Percentiles rank a stretch among this genome's conserved stretches.
Conservation (phyloP, 2,329 filamentous ascomycete genomes). For the Penicillium sp. region DNA sequence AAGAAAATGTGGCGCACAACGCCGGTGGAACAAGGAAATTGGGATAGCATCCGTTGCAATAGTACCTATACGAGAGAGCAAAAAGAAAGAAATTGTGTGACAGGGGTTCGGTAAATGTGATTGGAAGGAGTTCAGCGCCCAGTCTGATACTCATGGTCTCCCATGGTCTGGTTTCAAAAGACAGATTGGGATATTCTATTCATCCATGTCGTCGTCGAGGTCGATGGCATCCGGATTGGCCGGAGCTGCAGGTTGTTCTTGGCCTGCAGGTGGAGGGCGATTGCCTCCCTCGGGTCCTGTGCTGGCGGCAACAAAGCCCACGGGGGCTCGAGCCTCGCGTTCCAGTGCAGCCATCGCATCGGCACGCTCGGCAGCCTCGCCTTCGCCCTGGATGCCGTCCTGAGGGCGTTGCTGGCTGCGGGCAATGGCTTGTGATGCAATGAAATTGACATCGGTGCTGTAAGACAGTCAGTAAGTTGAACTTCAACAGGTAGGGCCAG, state of each 20-base stretch:
- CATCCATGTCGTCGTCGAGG: constrained; percentile 62
- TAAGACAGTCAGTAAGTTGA: constrained; percentile 36
- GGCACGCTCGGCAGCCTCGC: constrained; percentile 52
- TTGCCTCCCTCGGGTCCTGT: constrained; percentile 69
- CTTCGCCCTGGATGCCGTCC: constrained; percentile 37
- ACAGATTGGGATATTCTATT: constrained; percentile 21
- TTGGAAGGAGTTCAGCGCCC: constrained; percentile 12
- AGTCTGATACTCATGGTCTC: constrained; percentile 1
- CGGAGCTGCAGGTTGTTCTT: constrained; percentile 43
- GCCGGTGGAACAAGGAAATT: constrained; percentile 6
- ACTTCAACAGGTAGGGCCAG: background rate
- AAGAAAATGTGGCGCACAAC: constrained; percentile 8
- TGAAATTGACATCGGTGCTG: constrained; percentile 94
- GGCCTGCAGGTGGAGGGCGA: constrained; percentile 41
- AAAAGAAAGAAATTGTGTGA: constrained; percentile 12
- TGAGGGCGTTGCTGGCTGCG: constrained; percentile 65
- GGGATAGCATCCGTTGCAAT: constrained; percentile 13
- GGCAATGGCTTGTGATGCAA: constrained; percentile 91
- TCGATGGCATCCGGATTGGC: constrained; percentile 87
- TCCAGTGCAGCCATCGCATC: constrained; percentile 92
- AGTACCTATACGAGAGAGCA: constrained; percentile 15
- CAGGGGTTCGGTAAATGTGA: constrained; percentile 8
- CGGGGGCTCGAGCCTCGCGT: constrained; percentile 80
- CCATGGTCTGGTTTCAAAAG: background rate
- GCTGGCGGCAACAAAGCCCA: constrained; percentile 88